A percentile compares a stretch with the other conserved stretches of the same genome.
phyloP scores from a whole-genome alignment of 371 early-diverging fungal species.

The Apophysomyces sp. region DNA sequence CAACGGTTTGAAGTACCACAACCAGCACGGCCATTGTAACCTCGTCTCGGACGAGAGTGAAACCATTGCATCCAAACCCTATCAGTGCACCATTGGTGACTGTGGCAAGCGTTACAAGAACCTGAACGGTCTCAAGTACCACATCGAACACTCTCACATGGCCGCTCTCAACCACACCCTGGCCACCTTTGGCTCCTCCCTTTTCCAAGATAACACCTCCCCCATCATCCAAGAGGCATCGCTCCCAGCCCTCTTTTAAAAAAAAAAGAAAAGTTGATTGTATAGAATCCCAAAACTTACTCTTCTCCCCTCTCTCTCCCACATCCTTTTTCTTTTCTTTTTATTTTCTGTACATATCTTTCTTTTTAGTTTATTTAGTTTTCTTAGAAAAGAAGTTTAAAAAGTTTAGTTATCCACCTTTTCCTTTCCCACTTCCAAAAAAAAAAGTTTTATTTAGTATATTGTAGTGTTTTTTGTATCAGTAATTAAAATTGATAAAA shows the following conservation, averaged over 20 bases:
- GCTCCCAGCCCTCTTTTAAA: conserved; percentile 14
- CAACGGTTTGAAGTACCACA: conserved; percentile 97
- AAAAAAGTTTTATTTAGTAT: neutral
- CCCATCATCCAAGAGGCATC: conserved; percentile 16
- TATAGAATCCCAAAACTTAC: neutral
- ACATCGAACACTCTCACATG: conserved; percentile 87
- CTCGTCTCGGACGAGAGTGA: conserved; percentile 44
- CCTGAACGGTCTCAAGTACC: conserved; percentile 97
- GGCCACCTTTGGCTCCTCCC: conserved; percentile 41
- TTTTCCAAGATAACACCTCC: conserved; percentile 23
- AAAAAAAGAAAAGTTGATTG: neutral
- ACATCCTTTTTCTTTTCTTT: neutral
- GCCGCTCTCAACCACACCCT: conserved; percentile 49
- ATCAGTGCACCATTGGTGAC: conserved; percentile 53
- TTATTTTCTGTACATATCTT: neutral
- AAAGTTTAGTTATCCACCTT: too few relatives aligned
- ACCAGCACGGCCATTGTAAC: conserved; percentile 80
- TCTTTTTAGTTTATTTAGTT: too few relatives aligned
- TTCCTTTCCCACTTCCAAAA: neutral
- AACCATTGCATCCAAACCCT: conserved; percentile 70
- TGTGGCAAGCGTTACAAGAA: conserved; percentile 65
- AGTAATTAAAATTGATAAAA: neutral
- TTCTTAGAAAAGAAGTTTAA: too few relatives aligned
- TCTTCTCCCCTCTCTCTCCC: neutral
- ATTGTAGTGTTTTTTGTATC: too few relatives aligned